Percentiles rank a stretch among this genome's conserved stretches.
Evolutionary conservation across 2,329 filamentous ascomycete genomes (phyloP).

Genomic region (Cladosporium sp.): DNA sequence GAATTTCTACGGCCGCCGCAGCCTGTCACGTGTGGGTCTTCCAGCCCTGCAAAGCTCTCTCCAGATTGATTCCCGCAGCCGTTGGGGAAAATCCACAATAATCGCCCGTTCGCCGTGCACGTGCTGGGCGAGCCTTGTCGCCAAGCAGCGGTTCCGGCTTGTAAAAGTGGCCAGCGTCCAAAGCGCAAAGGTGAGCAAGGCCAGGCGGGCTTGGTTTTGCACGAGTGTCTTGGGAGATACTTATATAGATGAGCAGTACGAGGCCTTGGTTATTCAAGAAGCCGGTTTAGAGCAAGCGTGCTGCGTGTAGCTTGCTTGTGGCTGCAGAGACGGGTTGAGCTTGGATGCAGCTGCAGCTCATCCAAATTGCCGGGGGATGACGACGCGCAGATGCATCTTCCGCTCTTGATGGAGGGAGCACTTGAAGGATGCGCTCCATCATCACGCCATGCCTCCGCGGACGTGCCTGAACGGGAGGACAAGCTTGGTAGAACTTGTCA

Average conservation of each 20-base stretch:
- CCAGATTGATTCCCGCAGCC: background rate
- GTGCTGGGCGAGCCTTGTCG: background rate
- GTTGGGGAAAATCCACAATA: conserved; percentile 1
- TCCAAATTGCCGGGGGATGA: conserved; percentile 6
- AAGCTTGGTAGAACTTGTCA: background rate
- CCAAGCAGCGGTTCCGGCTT: background rate
- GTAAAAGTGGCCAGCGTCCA: background rate
- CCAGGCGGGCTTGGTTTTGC: no score
- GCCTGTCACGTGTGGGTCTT: background rate
- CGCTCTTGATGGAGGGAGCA: background rate
- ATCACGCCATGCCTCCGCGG: background rate
- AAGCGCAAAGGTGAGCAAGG: background rate
- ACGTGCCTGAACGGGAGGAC: background rate
- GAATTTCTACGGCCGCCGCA: background rate
- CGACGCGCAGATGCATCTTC: conserved; percentile 2
- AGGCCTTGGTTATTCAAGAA: no score
- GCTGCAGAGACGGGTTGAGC: background rate
- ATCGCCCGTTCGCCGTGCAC: background rate
- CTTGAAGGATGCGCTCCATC: background rate
- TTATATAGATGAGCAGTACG: no score
- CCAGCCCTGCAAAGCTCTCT: background rate
- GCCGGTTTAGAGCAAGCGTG: background rate
- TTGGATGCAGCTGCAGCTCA: conserved; percentile 3
- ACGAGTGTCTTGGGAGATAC: no score
- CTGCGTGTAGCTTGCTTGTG: background rate